A percentile compares a stretch with the other conserved stretches of the same genome.
Conservation (phyloP, 257 asterid species). For the Handroanthus guayacan region DNA sequence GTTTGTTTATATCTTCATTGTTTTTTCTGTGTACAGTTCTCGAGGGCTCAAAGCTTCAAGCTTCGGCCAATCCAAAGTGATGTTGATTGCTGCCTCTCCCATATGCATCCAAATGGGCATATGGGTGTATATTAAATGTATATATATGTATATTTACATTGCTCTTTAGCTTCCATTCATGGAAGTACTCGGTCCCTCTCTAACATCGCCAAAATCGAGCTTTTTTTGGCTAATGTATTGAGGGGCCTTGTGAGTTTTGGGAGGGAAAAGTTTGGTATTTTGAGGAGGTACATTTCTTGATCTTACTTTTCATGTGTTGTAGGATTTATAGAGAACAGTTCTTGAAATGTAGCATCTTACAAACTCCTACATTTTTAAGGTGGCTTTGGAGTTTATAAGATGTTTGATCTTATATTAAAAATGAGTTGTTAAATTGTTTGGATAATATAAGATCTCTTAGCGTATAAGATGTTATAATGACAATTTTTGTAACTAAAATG, state of each 20-base stretch:
- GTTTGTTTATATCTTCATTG: conserved; percentile 1
- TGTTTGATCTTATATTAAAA: too few relatives aligned
- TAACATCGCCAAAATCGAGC: conserved; percentile 16
- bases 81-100: background rate
- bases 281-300: conserved; percentile 26
- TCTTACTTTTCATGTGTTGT: background rate
- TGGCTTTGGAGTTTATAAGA: too few relatives aligned
- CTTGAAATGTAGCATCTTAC: background rate
- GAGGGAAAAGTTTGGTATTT: background rate
- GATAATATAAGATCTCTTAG: too few relatives aligned
- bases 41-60: conserved; percentile 23
- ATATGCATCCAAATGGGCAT: background rate
- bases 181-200: conserved; percentile 33
- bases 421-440: too few relatives aligned
- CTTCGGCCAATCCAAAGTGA: conserved; percentile 35
- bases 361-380: background rate
- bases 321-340: background rate
- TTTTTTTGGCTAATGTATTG: conserved; percentile 9
- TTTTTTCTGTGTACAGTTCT: conserved; percentile 29
- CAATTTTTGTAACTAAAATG: too few relatives aligned
- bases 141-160: conserved; percentile 12
- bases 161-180: conserved; percentile 17
- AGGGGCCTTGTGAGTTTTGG: background rate
- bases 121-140: background rate
- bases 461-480: too few relatives aligned